Percentiles rank a stretch among this genome's conserved stretches.
These are phyloP conservation scores for Trichosanthes truncata DNA, from an alignment of 306 rosid genomes.

Conservation along the genomic window DNA sequence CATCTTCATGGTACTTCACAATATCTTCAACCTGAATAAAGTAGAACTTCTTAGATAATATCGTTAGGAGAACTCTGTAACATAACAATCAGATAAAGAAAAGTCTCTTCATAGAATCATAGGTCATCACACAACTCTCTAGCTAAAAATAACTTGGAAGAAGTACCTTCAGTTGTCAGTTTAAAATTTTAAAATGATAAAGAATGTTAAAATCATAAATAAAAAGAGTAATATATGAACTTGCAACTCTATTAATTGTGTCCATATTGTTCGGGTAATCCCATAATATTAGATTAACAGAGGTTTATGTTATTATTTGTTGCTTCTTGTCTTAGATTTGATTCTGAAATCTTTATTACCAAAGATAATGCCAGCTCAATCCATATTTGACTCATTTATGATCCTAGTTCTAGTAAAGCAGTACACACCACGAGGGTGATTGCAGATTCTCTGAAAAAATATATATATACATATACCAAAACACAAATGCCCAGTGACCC, in stretches of 20 bases:
- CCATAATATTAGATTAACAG: not conserved
- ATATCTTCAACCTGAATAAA: constrained; percentile 32
- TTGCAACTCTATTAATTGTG: not conserved
- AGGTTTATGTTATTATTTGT: not conserved
- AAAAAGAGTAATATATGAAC: not conserved
- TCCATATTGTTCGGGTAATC: not conserved
- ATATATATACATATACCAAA: too few species aligned
- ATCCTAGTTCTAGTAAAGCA: not conserved
- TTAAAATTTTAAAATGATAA: too few species aligned
- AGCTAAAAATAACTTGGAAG: not conserved
- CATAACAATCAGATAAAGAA: not conserved
- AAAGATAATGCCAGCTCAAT: not conserved
- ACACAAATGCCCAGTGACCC: not conserved
- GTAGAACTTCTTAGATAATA: not conserved
- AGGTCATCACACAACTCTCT: not conserved
- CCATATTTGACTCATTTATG: not conserved
- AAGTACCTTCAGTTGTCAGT: not conserved
- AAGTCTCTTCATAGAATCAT: not conserved
- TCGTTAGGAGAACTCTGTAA: not conserved
- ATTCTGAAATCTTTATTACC: not conserved
- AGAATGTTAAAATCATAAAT: not conserved
- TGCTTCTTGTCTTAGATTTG: not conserved
- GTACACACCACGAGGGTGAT: not conserved
- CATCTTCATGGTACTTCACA: constrained; percentile 54
- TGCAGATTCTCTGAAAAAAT: not conserved